These are phyloP conservation scores for Cymbomonas tetramitiformis DNA, from an alignment of 139 green algal genomes.

Conservation along the genomic window DNA sequence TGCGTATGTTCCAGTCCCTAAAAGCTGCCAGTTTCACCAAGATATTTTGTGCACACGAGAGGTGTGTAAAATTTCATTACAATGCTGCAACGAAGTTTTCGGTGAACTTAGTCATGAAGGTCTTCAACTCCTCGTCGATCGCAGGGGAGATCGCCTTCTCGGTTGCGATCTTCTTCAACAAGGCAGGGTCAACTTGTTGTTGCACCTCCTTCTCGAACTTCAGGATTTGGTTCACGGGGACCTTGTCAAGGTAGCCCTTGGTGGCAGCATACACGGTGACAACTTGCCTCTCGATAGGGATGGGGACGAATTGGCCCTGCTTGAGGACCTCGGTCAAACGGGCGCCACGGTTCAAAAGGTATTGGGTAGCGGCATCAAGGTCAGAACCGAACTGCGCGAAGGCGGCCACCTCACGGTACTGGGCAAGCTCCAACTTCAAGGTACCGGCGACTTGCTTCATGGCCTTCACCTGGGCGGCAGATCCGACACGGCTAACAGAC, in stretches of 20 bases:
- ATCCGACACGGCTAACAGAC: constrained; percentile 68
- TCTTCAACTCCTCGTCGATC: constrained; percentile 10
- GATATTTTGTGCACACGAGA: no score
- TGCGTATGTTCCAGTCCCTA: no score
- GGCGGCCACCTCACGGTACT: constrained; percentile 74
- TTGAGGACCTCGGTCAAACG: constrained; percentile 69
- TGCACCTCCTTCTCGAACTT: constrained; percentile 21
- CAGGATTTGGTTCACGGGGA: constrained; percentile 17
- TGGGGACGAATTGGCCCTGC: constrained; percentile 71
- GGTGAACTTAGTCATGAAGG: constrained; percentile 1
- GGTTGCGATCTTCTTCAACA: constrained; percentile 14
- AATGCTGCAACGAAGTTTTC: constrained; percentile 7
- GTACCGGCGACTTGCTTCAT: constrained; percentile 71
- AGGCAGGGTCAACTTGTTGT: neutral
- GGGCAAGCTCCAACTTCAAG: constrained; percentile 65
- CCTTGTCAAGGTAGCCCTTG: constrained; percentile 30
- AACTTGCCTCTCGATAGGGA: constrained; percentile 63
- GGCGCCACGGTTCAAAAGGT: constrained; percentile 63
- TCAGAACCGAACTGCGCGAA: constrained; percentile 84
- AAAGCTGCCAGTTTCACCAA: no score
- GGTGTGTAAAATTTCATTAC: no score
- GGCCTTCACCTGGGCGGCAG: constrained; percentile 64
- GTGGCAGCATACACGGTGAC: constrained; percentile 26
- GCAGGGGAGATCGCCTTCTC: constrained; percentile 10
- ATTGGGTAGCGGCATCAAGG: constrained; percentile 71